These are phyloP conservation scores for Rhizopogon vulgaris DNA, from an alignment of 768 basidiomycete genomes.

Conservation along the genomic window DNA sequence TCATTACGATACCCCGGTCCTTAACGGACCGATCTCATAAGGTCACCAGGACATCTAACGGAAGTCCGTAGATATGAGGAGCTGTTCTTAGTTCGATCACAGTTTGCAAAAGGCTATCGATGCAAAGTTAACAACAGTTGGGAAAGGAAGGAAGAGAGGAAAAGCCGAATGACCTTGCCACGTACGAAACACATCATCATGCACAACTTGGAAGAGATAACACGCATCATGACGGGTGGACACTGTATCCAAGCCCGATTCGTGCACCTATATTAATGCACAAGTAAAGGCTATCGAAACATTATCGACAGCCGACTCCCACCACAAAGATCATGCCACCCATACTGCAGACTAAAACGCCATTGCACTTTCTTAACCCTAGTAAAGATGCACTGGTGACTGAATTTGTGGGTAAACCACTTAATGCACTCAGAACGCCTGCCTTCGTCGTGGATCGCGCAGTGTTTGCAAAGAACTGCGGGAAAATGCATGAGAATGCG, in stretches of 20 bases:
- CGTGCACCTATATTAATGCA: neutral
- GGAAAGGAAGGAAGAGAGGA: neutral
- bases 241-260: neutral
- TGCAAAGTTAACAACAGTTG: no score
- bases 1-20: neutral
- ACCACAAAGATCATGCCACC: constrained; percentile 14
- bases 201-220: neutral
- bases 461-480: constrained; percentile 68
- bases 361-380: constrained; percentile 34
- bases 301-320: neutral
- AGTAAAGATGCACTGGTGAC: constrained; percentile 43
- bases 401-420: constrained; percentile 51
- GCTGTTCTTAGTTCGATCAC: neutral
- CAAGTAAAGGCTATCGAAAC: neutral
- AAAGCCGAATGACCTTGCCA: neutral
- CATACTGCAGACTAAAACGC: constrained; percentile 41
- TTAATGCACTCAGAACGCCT: constrained; percentile 64
- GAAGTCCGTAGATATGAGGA: neutral
- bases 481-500: constrained; percentile 62
- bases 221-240: neutral
- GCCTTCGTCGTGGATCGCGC: constrained; percentile 73
- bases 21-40: neutral
- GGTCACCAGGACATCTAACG: constrained; percentile 4
- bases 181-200: neutral
- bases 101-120: neutral